Conservation (phyloP, 1,139 yeast genomes). For the Pichia sp. region DNA sequence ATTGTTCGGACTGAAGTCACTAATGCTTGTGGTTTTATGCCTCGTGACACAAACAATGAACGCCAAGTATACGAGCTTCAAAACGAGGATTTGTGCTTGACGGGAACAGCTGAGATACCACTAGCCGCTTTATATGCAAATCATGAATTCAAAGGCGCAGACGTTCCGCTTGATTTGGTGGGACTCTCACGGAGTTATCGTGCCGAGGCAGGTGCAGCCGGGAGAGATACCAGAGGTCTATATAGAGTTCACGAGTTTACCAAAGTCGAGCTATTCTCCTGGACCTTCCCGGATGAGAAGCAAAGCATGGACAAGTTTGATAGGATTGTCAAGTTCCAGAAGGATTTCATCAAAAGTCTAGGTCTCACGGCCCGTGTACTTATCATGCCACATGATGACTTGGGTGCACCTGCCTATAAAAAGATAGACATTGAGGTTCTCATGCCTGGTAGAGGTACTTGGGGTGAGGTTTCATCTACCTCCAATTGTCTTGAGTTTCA, state of each 20-base stretch:
- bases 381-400: slow-evolving; percentile 84
- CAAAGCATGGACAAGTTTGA: slow-evolving; percentile 52
- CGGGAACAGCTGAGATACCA: slow-evolving; percentile 96
- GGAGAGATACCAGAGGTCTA: slow-evolving; percentile 85
- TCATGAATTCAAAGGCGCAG: slow-evolving; percentile 28
- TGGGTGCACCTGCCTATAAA: slow-evolving; percentile 90
- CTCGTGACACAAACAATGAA: slow-evolving; percentile 84
- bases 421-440: slow-evolving; percentile 95
- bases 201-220: slow-evolving; percentile 98
- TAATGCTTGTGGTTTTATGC: slow-evolving; percentile 91
- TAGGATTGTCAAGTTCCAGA: slow-evolving; percentile 60
- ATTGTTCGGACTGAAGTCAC: slow-evolving; percentile 75
- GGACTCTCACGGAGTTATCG: slow-evolving; percentile 88
- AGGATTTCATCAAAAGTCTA: slow-evolving; percentile 54
- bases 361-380: slow-evolving; percentile 80
- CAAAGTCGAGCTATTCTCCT: slow-evolving; percentile 89
- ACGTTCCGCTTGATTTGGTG: slow-evolving; percentile 56
- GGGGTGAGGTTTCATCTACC: slow-evolving; percentile 92
- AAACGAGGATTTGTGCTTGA: slow-evolving; percentile 52
- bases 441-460: slow-evolving; percentile 93
- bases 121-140: slow-evolving; percentile 66
- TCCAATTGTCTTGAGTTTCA: slow-evolving; percentile 95
- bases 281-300: slow-evolving; percentile 46
- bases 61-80: slow-evolving; percentile 72
- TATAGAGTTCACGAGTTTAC: slow-evolving; percentile 97